phyloP scores from a whole-genome alignment of 805 yeast species.

The Ogataea chonburiensis region DNA sequence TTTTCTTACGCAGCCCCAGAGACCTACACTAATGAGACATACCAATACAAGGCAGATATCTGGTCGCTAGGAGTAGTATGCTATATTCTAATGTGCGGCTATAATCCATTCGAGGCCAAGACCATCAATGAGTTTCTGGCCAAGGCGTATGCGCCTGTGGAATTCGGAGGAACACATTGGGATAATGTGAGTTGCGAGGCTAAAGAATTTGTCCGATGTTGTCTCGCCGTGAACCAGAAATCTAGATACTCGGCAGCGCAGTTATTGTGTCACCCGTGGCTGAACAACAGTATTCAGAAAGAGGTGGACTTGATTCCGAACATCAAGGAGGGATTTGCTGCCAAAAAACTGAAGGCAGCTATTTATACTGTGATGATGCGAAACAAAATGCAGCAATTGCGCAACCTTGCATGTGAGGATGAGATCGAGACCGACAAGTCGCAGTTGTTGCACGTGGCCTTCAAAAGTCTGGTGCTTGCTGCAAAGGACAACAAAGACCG shows the following conservation, averaged over 20 bases:
- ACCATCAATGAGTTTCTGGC: conserved; percentile 25
- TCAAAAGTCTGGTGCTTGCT: conserved; percentile 16
- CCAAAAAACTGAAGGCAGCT: conserved; percentile 74
- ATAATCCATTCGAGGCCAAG: conserved; percentile 13
- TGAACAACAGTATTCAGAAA: conserved; percentile 38
- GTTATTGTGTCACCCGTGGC: conserved; percentile 70
- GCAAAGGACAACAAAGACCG: conserved; percentile 20
- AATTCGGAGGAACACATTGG: conserved; percentile 12
- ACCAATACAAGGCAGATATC: conserved; percentile 36
- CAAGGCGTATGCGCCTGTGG: conserved; percentile 7
- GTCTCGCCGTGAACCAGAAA: conserved; percentile 60
- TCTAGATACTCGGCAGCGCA: conserved; percentile 62
- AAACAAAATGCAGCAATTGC: conserved; percentile 68
- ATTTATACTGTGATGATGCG: conserved; percentile 75
- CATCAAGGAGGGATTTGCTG: conserved; percentile 71
- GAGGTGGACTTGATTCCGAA: conserved; percentile 68
- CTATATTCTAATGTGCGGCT: conserved; percentile 21
- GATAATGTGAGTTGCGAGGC: conserved; percentile 46
- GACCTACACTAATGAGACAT: conserved; percentile 55
- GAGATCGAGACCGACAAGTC: conserved; percentile 35
- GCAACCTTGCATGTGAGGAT: conserved; percentile 38
- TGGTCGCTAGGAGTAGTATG: conserved; percentile 24
- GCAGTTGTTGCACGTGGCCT: conserved; percentile 14
- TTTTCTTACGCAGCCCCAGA: conserved; percentile 96
- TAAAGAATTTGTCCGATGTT: conserved; percentile 62